Evolutionary conservation across 805 yeast species (phyloP), one percentile per base, ranked within the genome.

Genomic region (Lipomyces sp.): DNA sequence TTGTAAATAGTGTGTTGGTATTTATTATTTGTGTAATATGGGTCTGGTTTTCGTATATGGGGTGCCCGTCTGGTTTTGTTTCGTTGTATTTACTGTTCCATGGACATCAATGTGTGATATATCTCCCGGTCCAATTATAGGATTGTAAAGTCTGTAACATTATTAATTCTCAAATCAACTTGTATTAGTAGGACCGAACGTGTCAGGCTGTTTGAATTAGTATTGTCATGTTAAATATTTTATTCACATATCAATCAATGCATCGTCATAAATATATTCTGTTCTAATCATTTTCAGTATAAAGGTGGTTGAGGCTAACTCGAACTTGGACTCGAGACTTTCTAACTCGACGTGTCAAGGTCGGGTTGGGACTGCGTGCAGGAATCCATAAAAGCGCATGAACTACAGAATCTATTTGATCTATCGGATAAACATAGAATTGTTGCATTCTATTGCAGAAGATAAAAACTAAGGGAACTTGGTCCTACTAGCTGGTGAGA

Each of bases 1-100:
- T 69, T 70, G 64, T 70, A 69, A 65, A 65, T 63, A 59, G 34
- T 42, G 48, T 42, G 48, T 8, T 15, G 15, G 48, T 42, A 42
- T 42, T 42, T 42, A 24, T 15, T 42, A 42, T 42, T 42, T 42
- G 48, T 15, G 48, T 42, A 15, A 42, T 42, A 37, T 24, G 48
- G 48, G 24, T 15, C 48, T 42, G 48, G 48, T 15, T 42, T 42
- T 42, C 24, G 15, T 42, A 42, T 24, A 24, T 24, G 24, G 3
- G 6, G 24, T 37, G 39, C 15, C 24, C 4, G 15, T 15, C 48
- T 2, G 48, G 48, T 3, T n/a, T 15, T 15, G 18, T 37, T 37
- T 55, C n/a, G 11, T 55, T 54, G 39, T 29, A 24, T 55, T 13
- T 18, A 45, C 15, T 35, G 35, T 35, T 24, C 24, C 24, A 24